Evolutionary conservation across 306 rosid species (phyloP), one percentile per base, ranked within the genome.

Genomic region (Datisca glomerata): DNA sequence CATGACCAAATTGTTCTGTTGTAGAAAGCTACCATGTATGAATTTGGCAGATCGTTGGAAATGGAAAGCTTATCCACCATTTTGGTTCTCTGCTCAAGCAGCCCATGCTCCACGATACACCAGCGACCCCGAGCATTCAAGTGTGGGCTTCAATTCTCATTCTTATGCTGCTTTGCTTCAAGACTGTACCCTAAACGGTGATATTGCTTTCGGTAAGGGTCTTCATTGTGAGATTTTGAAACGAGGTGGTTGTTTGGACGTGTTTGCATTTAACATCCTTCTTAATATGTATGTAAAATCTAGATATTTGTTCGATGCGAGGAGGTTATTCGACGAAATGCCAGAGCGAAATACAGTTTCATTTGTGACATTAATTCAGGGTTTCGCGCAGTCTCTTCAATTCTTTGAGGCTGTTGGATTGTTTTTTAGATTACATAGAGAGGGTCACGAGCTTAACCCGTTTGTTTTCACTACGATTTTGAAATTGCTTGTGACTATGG

Each of bases 331-430:
- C 18, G 69, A 73, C 16, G 75, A 68, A 60, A 63, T 73, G 63
- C 59, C 69, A 0, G 42, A 43, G 4, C 41, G 47, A 62, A 64
- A 68, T 55, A 55, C 61, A 1, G 56, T 73, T 24, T 68, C 80
- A 2, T 73, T 73, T 57, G 80, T 73, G 22, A 63, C 75, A 11
- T 58, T 72, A 42, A 63, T 72, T 44, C 71, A 68, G 13, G 75
- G 68, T 2, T 53, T 45, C 23, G 47, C 29, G 21, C 45, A 55
- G 24, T 55, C 68, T 15, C 43, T 34, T 12, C 43, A 24, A 24
- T 67, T 59, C 14, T 0, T 31, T 14, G 69, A 63, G 45, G 72
- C 61, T 3, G 6, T 51, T 21, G 62, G 55, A 37, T 47, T 72
- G 24, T 72, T 72, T 33, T 15, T 32, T 28, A 47, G 75, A 69